Conservation (phyloP, 2,329 filamentous ascomycete species). For the Cordyceps cicadae region DNA sequence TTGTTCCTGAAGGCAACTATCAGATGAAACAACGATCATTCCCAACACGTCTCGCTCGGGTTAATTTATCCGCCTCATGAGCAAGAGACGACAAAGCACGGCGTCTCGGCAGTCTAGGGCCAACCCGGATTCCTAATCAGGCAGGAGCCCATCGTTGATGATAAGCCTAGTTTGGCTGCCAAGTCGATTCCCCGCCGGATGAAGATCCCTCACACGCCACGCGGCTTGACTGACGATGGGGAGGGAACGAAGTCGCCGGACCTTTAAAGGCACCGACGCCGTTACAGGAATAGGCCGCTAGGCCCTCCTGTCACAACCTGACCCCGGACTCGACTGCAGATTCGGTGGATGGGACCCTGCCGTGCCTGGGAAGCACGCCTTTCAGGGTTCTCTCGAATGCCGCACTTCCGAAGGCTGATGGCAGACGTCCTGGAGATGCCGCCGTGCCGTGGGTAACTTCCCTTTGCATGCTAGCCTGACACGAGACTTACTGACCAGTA, state of each 20-base stretch:
- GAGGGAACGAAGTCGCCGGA: neutral
- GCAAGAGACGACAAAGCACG: neutral
- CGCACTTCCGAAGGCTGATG: slow-evolving; percentile 3
- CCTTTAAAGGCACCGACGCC: neutral
- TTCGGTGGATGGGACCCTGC: neutral
- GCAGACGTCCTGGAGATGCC: neutral
- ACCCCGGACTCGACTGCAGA: neutral
- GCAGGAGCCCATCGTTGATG: neutral
- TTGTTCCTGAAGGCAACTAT: neutral
- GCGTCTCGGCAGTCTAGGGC: neutral
- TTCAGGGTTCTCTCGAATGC: neutral
- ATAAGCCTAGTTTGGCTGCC: neutral
- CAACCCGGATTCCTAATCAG: neutral
- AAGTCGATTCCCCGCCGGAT: slow-evolving; percentile 1
- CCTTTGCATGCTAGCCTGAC: neutral
- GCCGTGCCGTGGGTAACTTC: neutral
- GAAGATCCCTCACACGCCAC: neutral
- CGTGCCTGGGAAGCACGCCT: neutral
- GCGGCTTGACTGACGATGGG: neutral
- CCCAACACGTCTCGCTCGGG: neutral
- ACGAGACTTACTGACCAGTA: neutral
- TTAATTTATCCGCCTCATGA: neutral
- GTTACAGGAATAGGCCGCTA: neutral
- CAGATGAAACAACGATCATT: neutral
- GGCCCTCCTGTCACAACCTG: neutral